Base-by-base conservation (phyloP, 345 rosid species). In the Populus pruinosa region DNA sequence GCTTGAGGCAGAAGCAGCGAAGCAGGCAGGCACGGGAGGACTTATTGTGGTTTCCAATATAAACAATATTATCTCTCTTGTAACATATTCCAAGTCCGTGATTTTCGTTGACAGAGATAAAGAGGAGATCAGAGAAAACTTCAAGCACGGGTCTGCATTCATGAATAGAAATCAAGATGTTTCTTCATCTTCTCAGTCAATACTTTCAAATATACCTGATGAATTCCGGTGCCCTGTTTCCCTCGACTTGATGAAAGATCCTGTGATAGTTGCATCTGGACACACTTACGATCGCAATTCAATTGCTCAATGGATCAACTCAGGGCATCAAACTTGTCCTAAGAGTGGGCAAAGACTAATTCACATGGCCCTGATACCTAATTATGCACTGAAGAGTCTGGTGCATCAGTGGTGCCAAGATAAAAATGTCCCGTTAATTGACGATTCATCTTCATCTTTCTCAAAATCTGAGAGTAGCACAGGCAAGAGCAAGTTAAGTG, bases 1-100 rank as follows among this genome's bases (percentile, higher is more conserved):
- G 83, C 85, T 91, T 0, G 86, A 84, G 77, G 88, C 81, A 21
- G 91, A 91, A 85, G 88, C 86, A 12, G 79, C 64, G 79, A 87
- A 82, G 59, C 95, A 91, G 81, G 93, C 95, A 0, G 93, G 91
- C n/a, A 89, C 90, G 0, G 95, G 95, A 11, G 91, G 95, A 21
- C 69, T 89, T 8, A 79, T 84, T 53, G 92, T 78, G 18, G 88
- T 91, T 77, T 91, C 93, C 38, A 89, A 87, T 67, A 88, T 91
- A 80, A 91, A 89, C 87, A 88, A 82, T 78, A 86, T 91, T 36
- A 79, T 86, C 31, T 89, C 91, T 17, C 89, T 91, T 38, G 72
- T 87, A 69, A 81, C 87, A 5, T 81, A 83, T 78, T 78, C 90
- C 71, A 87, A 87, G 80, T 80, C 87, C 20, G 74, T 71, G 85